Evolutionary conservation across 192 early-diverging fungal genomes (phyloP), one percentile per base, ranked within the genome.

Genomic region (Gryganskiella cystojenkinii): DNA sequence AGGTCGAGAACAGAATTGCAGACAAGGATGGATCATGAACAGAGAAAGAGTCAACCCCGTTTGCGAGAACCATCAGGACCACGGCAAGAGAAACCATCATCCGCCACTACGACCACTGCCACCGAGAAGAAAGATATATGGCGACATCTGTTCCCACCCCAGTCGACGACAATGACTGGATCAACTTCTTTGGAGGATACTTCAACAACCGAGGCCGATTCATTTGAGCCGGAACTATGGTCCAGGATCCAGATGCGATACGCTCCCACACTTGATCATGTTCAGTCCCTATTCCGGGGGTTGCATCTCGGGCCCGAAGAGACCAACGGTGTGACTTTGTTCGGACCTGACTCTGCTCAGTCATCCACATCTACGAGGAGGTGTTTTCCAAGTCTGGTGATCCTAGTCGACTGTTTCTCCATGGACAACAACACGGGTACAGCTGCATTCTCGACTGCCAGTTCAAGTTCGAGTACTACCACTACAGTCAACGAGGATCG

Each of bases 231-330:
- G 0, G 61, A 69, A 15, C 61, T 78, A 0, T 78, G 73, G 73
- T 19, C 73, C 17, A 60, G 61, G 49, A 69, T 78, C 42, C 53
- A 78, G 24, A 55, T 78, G 31, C 65, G 73, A 6, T 78, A 78
- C 27, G 73, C 56, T n/a, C 73, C 73, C 7, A 69, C 59, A 17
- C 15, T 69, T 0, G 33, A 40, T 9, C 73, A 78, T 52, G 22
- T 69, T 8, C 54, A 64, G 35, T 78, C 66, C 0, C 31, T 78
- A 2, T 78, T 78, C 56, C 65, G 60, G 19, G 62, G 73, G 15
- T 40, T 78, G 3, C 66, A 69, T 25, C 66, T 78, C 4, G 33
- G 47, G 17, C 28, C 61, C 10, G 65, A 57, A 2, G 4, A 45
- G 24, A 78, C 66, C 4, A 31, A 40, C 13, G 74, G 67, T 3